These are phyloP conservation scores for Paramecium octaurelia DNA, from an alignment of 73 alveolate genomes.

Conservation along the genomic window DNA sequence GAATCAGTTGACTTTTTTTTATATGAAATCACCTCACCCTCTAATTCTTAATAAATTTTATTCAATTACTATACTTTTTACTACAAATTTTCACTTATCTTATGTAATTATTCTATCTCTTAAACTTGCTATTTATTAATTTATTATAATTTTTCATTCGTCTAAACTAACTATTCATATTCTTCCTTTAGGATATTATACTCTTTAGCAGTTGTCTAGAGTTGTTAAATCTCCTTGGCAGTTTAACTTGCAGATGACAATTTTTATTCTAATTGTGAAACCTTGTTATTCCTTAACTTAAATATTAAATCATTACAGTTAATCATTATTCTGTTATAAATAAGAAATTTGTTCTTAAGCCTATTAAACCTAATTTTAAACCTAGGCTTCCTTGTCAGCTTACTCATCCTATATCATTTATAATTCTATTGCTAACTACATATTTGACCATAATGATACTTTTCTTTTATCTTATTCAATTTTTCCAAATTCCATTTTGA, in stretches of 20 bases:
- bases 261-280: neutral
- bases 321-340: conserved; percentile 15
- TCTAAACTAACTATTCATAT: neutral
- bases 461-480: conserved; percentile 58
- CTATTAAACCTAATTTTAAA: neutral
- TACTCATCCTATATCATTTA: neutral
- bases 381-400: neutral
- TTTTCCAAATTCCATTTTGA: conserved; percentile 50
- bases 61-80: neutral
- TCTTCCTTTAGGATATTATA: conserved; percentile 4
- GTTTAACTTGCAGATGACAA: neutral
- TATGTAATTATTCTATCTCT: conserved; percentile 1
- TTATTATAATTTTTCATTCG: conserved; percentile 13
- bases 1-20: neutral
- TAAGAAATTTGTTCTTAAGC: neutral
- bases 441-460: neutral
- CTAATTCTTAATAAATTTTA: conserved; percentile 35
- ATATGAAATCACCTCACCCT: neutral
- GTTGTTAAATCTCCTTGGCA: neutral
- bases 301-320: neutral
- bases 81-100: neutral
- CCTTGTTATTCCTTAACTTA: neutral
- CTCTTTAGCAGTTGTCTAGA: conserved; percentile 5
- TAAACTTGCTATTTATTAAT: neutral
- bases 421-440: neutral